Evolutionary conservation across 2,329 filamentous ascomycete genomes (phyloP).

Genomic region (Sporothrix dimorphospora): DNA sequence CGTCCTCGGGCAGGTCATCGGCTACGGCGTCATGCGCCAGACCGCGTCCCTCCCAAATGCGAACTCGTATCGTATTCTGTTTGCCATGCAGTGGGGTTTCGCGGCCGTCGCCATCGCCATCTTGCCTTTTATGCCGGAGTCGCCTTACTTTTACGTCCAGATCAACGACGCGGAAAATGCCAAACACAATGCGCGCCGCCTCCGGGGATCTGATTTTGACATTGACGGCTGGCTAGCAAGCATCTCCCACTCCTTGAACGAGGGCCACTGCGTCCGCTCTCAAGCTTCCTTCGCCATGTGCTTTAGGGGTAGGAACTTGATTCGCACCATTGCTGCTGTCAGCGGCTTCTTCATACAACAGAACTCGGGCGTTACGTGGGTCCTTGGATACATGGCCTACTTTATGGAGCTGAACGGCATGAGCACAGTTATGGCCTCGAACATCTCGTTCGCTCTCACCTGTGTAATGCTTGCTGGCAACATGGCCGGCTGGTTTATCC

Average conservation of each 20-base stretch:
- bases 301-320: neutral
- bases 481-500: slow-evolving; percentile 5
- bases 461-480: slow-evolving; percentile 2
- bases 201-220: slow-evolving; percentile 17
- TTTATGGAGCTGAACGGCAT: slow-evolving; percentile 17
- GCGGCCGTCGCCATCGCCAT: slow-evolving; percentile 9
- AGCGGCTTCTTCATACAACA: slow-evolving; percentile 12
- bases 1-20: slow-evolving; percentile 7
- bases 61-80: slow-evolving; percentile 14
- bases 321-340: slow-evolving; percentile 2
- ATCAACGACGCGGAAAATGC: neutral
- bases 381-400: slow-evolving; percentile 12
- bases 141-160: slow-evolving; percentile 9
- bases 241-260: neutral
- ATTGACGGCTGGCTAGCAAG: slow-evolving; percentile 7
- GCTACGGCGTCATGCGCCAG: slow-evolving; percentile 15
- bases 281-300: slow-evolving; percentile 4
- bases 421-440: neutral
- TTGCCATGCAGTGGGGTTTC: slow-evolving; percentile 13
- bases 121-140: slow-evolving; percentile 10
- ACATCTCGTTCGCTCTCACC: slow-evolving; percentile 14
- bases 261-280: neutral
- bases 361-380: neutral
- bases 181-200: neutral
- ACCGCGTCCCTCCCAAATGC: neutral